phyloP scores from a whole-genome alignment of 257 asterid species.

The Perilla frutescens region DNA sequence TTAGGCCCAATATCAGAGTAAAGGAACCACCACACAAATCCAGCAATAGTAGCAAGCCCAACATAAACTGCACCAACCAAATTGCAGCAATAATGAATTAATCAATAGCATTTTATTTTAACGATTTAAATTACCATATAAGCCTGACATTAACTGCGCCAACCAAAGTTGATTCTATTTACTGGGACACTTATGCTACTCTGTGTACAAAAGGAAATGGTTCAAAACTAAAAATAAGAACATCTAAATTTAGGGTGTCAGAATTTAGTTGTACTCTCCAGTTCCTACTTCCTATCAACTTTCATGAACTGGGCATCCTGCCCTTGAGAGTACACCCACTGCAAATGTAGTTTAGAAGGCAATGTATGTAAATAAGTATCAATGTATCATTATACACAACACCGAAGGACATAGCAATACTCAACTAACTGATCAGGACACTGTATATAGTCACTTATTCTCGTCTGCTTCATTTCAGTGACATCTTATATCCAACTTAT shows the following conservation, averaged over 20 bases:
- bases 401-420: too few relatives aligned
- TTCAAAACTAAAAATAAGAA: constrained; percentile 12
- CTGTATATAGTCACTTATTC: too few relatives aligned
- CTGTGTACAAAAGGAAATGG: constrained; percentile 3
- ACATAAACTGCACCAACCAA: constrained; percentile 80
- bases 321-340: not conserved
- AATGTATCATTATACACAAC: not conserved
- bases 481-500: too few relatives aligned
- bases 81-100: constrained; percentile 32
- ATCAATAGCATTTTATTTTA: constrained; percentile 27
- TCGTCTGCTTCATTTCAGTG: too few relatives aligned
- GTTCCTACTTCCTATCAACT: constrained; percentile 2
- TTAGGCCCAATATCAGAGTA: constrained; percentile 89
- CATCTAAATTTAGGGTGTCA: constrained; percentile 12
- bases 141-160: constrained; percentile 2
- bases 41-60: constrained; percentile 98
- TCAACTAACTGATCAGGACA: too few relatives aligned
- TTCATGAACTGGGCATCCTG: not conserved
- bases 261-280: constrained; percentile 7
- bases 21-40: constrained; percentile 98
- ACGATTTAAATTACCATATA: constrained; percentile 5
- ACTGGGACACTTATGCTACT: not conserved
- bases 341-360: constrained; percentile 13
- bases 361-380: constrained; percentile 6
- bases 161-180: constrained; percentile 17